These are phyloP conservation scores for Alternaria novae-zelandiae DNA, from an alignment of 2,329 filamentous ascomycete genomes.

Conservation along the genomic window DNA sequence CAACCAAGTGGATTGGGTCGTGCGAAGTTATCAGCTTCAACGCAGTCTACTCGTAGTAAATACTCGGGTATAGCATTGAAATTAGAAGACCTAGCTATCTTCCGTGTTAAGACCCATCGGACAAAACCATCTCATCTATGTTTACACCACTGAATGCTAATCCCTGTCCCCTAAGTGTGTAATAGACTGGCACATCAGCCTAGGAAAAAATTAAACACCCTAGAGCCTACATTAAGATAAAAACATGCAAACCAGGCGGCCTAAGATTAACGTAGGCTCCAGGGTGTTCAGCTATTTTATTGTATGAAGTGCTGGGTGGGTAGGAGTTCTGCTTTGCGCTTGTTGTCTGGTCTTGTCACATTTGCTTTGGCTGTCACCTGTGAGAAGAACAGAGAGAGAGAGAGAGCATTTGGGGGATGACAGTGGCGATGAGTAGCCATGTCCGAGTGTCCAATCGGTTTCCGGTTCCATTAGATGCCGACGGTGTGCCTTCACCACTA, in stretches of 20 bases:
- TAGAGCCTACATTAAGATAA: no score
- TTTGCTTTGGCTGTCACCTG: background rate
- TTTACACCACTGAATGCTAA: background rate
- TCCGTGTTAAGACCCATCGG: background rate
- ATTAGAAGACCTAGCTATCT: background rate
- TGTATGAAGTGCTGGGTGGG: background rate
- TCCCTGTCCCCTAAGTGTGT: background rate
- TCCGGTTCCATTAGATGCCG: background rate
- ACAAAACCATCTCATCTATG: background rate
- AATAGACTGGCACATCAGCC: background rate
- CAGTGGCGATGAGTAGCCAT: background rate
- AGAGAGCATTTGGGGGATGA: background rate
- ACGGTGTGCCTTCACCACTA: background rate
- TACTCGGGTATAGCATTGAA: background rate
- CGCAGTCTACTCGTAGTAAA: background rate
- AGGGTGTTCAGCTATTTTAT: background rate
- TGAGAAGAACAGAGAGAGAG: background rate
- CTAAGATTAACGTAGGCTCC: no score
- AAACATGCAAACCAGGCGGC: no score
- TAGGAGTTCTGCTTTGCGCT: background rate
- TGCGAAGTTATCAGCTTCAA: background rate
- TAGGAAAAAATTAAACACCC: background rate
- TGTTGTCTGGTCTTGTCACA: background rate
- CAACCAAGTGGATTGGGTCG: background rate
- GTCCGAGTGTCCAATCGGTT: background rate